These are phyloP conservation scores for Aspergillus asperescens DNA, from an alignment of 495 filamentous ascomycete species.

Conservation along the genomic window DNA sequence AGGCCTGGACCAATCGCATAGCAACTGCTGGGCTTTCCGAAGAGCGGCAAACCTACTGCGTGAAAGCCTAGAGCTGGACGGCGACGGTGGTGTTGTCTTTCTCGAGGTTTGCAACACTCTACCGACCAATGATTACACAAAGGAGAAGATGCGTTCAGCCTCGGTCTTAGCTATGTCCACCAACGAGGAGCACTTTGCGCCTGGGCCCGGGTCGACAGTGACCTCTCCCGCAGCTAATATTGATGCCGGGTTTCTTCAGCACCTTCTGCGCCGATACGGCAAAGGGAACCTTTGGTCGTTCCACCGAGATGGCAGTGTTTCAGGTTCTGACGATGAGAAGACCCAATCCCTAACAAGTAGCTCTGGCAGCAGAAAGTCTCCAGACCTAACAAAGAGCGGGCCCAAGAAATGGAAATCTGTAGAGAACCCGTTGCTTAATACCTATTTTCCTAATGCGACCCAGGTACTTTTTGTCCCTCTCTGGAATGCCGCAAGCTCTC, in stretches of 20 bases:
- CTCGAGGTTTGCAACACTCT: conserved; percentile 39
- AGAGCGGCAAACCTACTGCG: conserved; percentile 54
- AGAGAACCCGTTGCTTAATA: conserved; percentile 40
- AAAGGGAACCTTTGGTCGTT: conserved; percentile 63
- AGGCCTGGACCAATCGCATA: conserved; percentile 36
- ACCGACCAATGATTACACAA: conserved; percentile 28
- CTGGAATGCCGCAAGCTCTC: conserved; percentile 62
- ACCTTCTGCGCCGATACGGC: conserved; percentile 53
- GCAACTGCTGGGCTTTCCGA: conserved; percentile 44
- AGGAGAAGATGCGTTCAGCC: conserved; percentile 28
- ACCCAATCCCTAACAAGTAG: conserved; percentile 21
- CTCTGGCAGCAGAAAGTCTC: conserved; percentile 5
- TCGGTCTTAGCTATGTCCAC: conserved; percentile 36
- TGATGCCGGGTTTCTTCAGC: conserved; percentile 41
- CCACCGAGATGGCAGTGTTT: conserved; percentile 45
- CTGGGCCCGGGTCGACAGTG: conserved; percentile 28
- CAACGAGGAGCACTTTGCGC: conserved; percentile 37
- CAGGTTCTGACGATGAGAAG: conserved; percentile 40
- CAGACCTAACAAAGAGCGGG: conserved; percentile 37
- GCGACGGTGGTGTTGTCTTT: conserved; percentile 51
- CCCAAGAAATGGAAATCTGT: conserved; percentile 33
- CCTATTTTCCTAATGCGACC: conserved; percentile 42
- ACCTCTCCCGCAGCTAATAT: conserved; percentile 32
- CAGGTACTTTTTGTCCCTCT: conserved; percentile 53
- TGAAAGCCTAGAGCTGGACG: conserved; percentile 49